A percentile compares a stretch with the other conserved stretches of the same genome.
Evolutionary conservation across 139 green algal species (phyloP).

Genomic region (Chlorella sp.): DNA sequence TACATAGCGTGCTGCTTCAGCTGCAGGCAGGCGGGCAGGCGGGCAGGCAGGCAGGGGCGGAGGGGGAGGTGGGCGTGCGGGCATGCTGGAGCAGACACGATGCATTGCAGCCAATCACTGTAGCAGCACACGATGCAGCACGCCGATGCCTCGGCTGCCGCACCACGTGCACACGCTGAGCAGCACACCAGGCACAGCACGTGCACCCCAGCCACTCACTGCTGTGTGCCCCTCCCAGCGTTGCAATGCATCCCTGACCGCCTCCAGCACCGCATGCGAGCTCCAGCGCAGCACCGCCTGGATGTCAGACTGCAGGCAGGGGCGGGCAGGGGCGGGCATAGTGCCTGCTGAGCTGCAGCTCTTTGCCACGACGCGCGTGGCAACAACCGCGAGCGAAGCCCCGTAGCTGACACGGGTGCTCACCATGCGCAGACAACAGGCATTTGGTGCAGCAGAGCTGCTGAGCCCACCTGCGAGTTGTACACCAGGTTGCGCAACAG

Average conservation of each 20-base stretch:
- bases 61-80: too few relatives aligned
- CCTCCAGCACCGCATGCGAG: slow-evolving; percentile 10
- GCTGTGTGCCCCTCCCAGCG: slow-evolving; percentile 4
- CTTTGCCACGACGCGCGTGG: too few relatives aligned
- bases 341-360: neutral
- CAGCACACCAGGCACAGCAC: too few relatives aligned
- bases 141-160: neutral
- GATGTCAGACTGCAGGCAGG: neutral
- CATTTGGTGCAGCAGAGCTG: neutral
- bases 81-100: too few relatives aligned
- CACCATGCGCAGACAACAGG: too few relatives aligned
- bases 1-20: slow-evolving; percentile 43
- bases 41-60: neutral
- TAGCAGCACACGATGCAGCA: neutral
- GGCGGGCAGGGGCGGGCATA: neutral
- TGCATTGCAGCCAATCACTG: too few relatives aligned
- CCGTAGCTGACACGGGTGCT: too few relatives aligned
- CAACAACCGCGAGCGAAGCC: too few relatives aligned
- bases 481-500: slow-evolving; percentile 45
- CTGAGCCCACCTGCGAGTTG: neutral
- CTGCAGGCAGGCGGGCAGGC: neutral
- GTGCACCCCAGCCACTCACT: neutral
- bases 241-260: slow-evolving; percentile 10
- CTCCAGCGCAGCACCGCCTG: slow-evolving; percentile 11
- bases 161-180: too few relatives aligned